Conservation (phyloP, 116 monocot genomes). For the Phalaenopsis hybrid region DNA sequence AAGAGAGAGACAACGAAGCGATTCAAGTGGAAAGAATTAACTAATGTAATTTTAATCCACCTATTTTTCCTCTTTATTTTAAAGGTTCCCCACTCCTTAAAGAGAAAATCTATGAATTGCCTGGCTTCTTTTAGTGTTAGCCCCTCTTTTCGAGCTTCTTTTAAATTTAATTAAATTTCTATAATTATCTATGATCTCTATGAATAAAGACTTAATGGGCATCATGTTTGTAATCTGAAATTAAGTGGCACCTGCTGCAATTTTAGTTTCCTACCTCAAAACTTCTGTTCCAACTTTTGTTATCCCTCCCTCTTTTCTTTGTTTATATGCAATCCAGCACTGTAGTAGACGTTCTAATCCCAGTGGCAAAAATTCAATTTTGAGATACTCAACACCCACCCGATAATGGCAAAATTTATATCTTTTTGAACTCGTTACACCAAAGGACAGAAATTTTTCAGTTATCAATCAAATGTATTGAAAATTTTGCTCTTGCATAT, state of each 20-base stretch:
- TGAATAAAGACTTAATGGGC: background rate
- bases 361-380: background rate
- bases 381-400: background rate
- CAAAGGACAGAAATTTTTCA: background rate
- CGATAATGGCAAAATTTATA: background rate
- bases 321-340: background rate
- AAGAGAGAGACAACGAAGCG: background rate
- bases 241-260: background rate
- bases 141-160: background rate
- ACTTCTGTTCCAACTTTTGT: background rate
- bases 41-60: background rate
- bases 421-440: background rate
- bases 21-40: background rate
- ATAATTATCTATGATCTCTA: background rate
- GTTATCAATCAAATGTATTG: background rate
- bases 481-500: background rate
- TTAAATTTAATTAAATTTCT: background rate
- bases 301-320: background rate
- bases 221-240: background rate
- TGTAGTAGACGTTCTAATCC: too few species aligned
- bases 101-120: too few species aligned
- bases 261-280: background rate
- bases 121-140: background rate
- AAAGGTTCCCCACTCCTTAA: too few species aligned
- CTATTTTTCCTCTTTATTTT: too few species aligned